Evolutionary conservation across 1,284 basidiomycete species (phyloP).

Genomic region (Mycosarcoma maydis): DNA sequence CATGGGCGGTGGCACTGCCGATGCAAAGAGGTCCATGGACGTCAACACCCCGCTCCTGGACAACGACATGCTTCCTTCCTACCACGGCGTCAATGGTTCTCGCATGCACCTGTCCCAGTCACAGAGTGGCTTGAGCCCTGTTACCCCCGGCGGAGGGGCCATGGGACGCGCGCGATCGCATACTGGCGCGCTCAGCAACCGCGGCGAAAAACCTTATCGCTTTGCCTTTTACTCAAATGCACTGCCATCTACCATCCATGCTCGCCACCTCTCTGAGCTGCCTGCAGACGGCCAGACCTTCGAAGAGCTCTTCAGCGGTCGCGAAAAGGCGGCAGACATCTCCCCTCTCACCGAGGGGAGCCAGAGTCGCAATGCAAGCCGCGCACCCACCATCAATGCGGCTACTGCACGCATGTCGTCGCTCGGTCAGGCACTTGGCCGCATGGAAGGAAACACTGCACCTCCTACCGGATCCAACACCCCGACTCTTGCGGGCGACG

Average conservation of each 20-base stretch:
- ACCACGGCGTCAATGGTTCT: constrained; percentile 57
- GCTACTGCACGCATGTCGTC: constrained; percentile 41
- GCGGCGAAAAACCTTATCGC: constrained; percentile 78
- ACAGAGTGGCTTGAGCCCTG: constrained; percentile 17
- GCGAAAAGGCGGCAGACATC: constrained; percentile 23
- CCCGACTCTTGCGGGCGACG: constrained; percentile 31
- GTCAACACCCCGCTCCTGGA: constrained; percentile 67
- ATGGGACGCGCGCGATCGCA: constrained; percentile 23
- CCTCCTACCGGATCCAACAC: constrained; percentile 58
- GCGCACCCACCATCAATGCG: constrained; percentile 44
- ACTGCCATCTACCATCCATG: constrained; percentile 91
- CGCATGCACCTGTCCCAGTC: constrained; percentile 24
- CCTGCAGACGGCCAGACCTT: constrained; percentile 93
- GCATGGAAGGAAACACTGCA: constrained; percentile 56
- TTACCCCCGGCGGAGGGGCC: constrained; percentile 10
- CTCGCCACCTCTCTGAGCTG: constrained; percentile 88
- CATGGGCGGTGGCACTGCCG: constrained; percentile 68
- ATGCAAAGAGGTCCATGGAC: constrained; percentile 33
- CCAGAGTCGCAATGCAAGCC: constrained; percentile 45
- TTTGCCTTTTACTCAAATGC: constrained; percentile 99
- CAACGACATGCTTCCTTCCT: constrained; percentile 64
- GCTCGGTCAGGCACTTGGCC: constrained; percentile 29
- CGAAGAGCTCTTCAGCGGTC: constrained; percentile 85
- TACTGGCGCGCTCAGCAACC: constrained; percentile 40
- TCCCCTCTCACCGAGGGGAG: constrained; percentile 41